Evolutionary conservation across 805 yeast genomes (phyloP).

Genomic region (Ascoidea rubescens): DNA sequence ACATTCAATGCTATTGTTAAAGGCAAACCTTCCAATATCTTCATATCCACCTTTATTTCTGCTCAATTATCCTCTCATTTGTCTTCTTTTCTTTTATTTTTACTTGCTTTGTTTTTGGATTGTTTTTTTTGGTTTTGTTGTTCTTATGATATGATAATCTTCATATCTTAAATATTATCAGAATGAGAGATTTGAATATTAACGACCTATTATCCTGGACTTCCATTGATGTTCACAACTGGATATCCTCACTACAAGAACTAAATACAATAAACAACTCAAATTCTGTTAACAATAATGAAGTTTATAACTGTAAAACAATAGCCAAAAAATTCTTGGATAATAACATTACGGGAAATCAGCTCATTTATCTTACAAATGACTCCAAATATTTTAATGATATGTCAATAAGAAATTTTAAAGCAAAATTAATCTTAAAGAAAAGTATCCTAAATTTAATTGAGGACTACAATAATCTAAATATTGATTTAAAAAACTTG

Average conservation of each 20-base stretch:
- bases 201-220: too few relatives aligned
- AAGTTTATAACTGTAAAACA: constrained; percentile 2
- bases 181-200: too few relatives aligned
- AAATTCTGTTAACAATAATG: background rate
- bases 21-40: too few relatives aligned
- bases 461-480: background rate
- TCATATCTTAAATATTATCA: too few relatives aligned
- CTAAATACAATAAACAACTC: constrained; percentile 6
- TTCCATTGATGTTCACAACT: constrained; percentile 10
- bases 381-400: constrained; percentile 6
- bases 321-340: constrained; percentile 8
- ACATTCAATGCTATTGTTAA: too few relatives aligned
- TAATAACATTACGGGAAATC: constrained; percentile 9
- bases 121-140: too few relatives aligned
- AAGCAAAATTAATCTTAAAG: constrained; percentile 5
- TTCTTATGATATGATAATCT: too few relatives aligned
- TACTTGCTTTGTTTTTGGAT: too few relatives aligned
- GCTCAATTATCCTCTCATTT: too few relatives aligned
- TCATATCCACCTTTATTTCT: too few relatives aligned
- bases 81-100: too few relatives aligned
- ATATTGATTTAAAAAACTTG: constrained; percentile 1
- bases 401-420: constrained; percentile 8
- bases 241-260: constrained; percentile 9
- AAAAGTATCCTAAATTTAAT: constrained; percentile 7
- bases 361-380: constrained; percentile 6